Conservation (phyloP, 2,329 filamentous ascomycete genomes). For the Escovopsis sp. region DNA sequence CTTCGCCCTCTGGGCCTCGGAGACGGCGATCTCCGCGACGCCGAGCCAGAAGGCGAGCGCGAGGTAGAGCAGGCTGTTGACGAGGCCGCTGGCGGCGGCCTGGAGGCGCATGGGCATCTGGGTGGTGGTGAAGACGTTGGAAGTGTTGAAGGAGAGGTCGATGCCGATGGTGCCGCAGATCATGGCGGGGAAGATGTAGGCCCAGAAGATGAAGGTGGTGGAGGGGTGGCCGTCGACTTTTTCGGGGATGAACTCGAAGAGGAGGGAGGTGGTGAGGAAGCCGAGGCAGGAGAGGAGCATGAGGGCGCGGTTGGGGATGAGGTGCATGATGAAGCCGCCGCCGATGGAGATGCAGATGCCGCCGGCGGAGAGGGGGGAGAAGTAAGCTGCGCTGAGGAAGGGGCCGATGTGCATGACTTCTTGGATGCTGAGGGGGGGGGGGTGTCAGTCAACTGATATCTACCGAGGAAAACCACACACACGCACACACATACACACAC, state of each 20-base stretch:
- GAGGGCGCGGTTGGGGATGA: slow-evolving; percentile 45
- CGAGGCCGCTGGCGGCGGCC: slow-evolving; percentile 54
- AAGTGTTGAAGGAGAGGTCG: slow-evolving; percentile 60
- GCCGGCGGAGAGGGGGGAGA: slow-evolving; percentile 49
- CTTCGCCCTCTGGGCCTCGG: slow-evolving; percentile 24
- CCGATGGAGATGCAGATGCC: slow-evolving; percentile 48
- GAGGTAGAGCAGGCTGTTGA: slow-evolving; percentile 56
- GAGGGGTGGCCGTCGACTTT: slow-evolving; percentile 25
- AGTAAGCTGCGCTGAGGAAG: slow-evolving; percentile 53
- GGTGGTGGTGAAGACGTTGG: slow-evolving; percentile 65
- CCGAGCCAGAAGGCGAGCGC: slow-evolving; percentile 59
- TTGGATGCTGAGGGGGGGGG: slow-evolving; percentile 31
- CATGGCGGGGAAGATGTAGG: slow-evolving; percentile 58
- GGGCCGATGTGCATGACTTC: slow-evolving; percentile 42
- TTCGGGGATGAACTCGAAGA: slow-evolving; percentile 49
- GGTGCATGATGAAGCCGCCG: slow-evolving; percentile 53
- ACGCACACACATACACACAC: too few relatives aligned
- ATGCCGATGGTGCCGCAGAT: slow-evolving; percentile 55
- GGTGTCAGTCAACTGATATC: not conserved
- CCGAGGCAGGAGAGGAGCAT: slow-evolving; percentile 46
- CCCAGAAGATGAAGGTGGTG: slow-evolving; percentile 41
- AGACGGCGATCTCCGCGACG: slow-evolving; percentile 49
- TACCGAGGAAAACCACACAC: too few relatives aligned
- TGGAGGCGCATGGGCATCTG: slow-evolving; percentile 50
- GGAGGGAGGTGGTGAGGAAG: slow-evolving; percentile 39